phyloP scores from a whole-genome alignment of 1,284 basidiomycete species.

The Erythrobasidium hasegawianum region DNA sequence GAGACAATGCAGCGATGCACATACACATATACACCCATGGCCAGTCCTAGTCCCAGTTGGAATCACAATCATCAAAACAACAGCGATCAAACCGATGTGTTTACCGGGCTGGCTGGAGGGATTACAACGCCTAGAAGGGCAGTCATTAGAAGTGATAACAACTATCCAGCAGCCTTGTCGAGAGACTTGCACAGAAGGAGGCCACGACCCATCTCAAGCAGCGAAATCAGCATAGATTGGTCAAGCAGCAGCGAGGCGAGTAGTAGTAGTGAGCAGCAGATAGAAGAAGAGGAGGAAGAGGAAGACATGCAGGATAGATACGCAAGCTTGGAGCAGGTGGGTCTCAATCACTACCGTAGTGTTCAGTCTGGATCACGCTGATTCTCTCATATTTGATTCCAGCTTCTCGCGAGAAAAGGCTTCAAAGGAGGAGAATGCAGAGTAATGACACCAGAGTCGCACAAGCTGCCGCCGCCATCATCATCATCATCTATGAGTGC shows the following conservation, averaged over 20 bases:
- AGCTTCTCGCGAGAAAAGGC: slow-evolving; percentile 28
- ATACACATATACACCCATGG: no score
- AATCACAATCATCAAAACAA: no score
- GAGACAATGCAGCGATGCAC: no score
- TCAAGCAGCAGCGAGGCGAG: not conserved
- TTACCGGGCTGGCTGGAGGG: no score
- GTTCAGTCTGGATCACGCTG: not conserved
- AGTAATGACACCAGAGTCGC: not conserved
- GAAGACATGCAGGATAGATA: slow-evolving; percentile 24
- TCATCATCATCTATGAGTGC: not conserved
- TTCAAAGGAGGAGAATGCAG: slow-evolving; percentile 23
- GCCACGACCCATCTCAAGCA: not conserved
- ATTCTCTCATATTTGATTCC: not conserved
- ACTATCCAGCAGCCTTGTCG: no score
- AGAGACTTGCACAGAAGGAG: no score
- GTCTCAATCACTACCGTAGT: not conserved
- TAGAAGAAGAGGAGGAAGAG: slow-evolving; percentile 1
- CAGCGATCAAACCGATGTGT: no score
- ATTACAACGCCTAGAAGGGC: no score
- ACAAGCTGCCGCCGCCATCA: no score
- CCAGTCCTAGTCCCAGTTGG: no score
- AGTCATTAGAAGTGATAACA: no score
- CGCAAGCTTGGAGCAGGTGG: slow-evolving; percentile 31
- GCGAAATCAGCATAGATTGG: not conserved
- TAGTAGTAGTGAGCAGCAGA: not conserved